A percentile compares a stretch with the other conserved stretches of the same genome.
Conservation (phyloP, 2,329 filamentous ascomycete species). For the Pyrenophora tritici-repentis region DNA sequence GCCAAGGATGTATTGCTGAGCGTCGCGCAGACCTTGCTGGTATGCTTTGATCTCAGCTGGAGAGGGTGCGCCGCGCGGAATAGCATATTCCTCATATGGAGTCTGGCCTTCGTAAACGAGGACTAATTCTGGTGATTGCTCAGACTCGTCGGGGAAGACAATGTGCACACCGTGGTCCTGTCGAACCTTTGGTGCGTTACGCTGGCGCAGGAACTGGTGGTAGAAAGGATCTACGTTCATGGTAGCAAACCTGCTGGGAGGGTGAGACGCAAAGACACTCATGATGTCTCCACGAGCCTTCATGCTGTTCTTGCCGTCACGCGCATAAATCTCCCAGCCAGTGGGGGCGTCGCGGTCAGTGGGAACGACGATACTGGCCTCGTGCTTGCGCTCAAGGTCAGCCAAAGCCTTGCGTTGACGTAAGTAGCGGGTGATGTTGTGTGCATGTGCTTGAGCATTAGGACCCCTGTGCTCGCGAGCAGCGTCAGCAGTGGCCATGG, state of each 20-base stretch:
- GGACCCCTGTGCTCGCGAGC: constrained; percentile 76
- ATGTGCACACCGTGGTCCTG: constrained; percentile 73
- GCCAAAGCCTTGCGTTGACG: constrained; percentile 80
- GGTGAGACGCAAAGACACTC: constrained; percentile 73
- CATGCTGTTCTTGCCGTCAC: constrained; percentile 81
- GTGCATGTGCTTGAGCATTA: constrained; percentile 77
- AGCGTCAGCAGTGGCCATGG: constrained; percentile 81
- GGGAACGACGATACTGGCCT: constrained; percentile 86
- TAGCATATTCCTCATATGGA: constrained; percentile 56
- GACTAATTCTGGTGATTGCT: constrained; percentile 66
- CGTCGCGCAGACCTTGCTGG: constrained; percentile 62
- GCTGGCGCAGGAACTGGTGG: constrained; percentile 71
- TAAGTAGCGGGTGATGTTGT: constrained; percentile 85
- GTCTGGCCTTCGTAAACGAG: constrained; percentile 75
- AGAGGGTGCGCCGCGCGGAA: constrained; percentile 62
- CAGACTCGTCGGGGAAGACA: constrained; percentile 67
- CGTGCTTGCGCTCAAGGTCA: constrained; percentile 77
- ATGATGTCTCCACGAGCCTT: constrained; percentile 76
- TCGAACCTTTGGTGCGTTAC: constrained; percentile 67
- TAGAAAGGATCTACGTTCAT: constrained; percentile 78
- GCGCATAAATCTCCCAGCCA: constrained; percentile 86
- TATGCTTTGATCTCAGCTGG: constrained; percentile 61
- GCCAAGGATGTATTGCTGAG: constrained; percentile 60
- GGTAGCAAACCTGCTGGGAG: constrained; percentile 70
- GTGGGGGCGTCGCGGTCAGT: constrained; percentile 69